phyloP scores from a whole-genome alignment of 2,329 filamentous ascomycete species.

The Furcasterigmium furcatum region DNA sequence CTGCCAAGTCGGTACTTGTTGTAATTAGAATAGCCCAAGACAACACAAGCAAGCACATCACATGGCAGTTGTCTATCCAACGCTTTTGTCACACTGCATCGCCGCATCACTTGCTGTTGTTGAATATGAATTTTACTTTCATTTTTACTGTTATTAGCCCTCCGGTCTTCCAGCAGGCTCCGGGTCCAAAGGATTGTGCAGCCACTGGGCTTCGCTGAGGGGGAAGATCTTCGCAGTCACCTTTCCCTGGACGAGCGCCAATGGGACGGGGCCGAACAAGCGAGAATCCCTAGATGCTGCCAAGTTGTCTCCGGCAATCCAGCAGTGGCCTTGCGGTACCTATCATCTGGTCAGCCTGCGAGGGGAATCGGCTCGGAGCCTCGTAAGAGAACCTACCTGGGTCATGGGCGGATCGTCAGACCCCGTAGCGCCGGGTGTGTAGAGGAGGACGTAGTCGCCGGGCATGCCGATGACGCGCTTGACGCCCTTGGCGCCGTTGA shows the following conservation, averaged over 20 bases:
- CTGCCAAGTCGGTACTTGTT: neutral
- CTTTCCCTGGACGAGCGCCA: constrained; percentile 82
- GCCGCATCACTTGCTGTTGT: no score
- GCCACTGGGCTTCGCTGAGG: no score
- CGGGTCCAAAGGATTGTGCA: no score
- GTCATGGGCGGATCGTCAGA: constrained; percentile 52
- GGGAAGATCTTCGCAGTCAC: constrained; percentile 35
- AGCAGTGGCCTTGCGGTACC: constrained; percentile 91
- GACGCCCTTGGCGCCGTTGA: constrained; percentile 56
- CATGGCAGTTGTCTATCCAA: constrained; percentile 41
- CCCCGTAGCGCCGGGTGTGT: constrained; percentile 49
- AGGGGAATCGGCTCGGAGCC: neutral
- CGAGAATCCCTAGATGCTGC: constrained; percentile 82
- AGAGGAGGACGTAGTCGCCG: constrained; percentile 70
- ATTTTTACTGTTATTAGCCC: no score
- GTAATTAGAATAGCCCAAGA: neutral
- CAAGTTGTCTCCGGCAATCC: constrained; percentile 86
- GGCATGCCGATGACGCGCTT: constrained; percentile 80
- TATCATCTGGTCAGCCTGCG: constrained; percentile 28
- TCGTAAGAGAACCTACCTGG: constrained; percentile 47
- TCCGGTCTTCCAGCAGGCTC: no score
- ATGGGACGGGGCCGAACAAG: constrained; percentile 78
- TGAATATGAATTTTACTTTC: no score
- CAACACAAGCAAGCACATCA: no score
- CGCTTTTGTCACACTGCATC: constrained; percentile 32